Evolutionary conservation across 1,284 basidiomycete species (phyloP), one percentile per base, ranked within the genome.

Genomic region (Puccinia novopanici): DNA sequence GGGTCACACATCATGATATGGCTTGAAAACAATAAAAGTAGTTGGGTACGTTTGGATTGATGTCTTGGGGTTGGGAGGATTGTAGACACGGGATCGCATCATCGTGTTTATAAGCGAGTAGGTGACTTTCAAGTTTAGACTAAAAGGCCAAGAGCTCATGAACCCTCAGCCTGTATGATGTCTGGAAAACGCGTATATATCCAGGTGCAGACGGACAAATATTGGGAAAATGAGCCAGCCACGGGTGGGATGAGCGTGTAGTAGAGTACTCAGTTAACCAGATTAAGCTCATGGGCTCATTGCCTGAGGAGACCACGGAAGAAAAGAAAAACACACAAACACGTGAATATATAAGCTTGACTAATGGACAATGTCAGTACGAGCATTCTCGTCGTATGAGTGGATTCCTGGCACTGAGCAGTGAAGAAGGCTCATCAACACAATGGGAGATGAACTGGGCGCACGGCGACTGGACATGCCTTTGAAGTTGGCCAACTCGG

Each of bases 401-500:
- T 30, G 19, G 37, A 34, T 61, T 15, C 57, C 30, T 34, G 12
- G 57, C 3, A 61, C 57, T 61, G 57, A 30, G 57, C 27, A 30
- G 17, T 52, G 50, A n/a, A n/a, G n/a, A n/a, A 52, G 50, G 12
- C 50, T 19, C 50, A 52, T 52, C 50, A 10, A 37, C 57, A 34
- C 57, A 61, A 61, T 30, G 57, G 57, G 57, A 61, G 5, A 61
- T 61, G 30, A 37, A 30, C 57, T 61, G 19, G 57, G 30, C 57
- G 19, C 30, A 61, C 57, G 57, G 57, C 37, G 57, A 61, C 8
- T 61, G 30, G 19, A 61, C 27, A 61, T 30, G 30, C 30, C 27
- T 61, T 61, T 61, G 30, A 34, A 9, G 3, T 5, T 30, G 4
- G 13, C n/a, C 24, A 27, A 27, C 55, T 57, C 50, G 24, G n/a